A percentile compares a stretch with the other conserved stretches of the same genome.
phyloP scores from a whole-genome alignment of 345 rosid species.

The Gossypium rotundifolium region DNA sequence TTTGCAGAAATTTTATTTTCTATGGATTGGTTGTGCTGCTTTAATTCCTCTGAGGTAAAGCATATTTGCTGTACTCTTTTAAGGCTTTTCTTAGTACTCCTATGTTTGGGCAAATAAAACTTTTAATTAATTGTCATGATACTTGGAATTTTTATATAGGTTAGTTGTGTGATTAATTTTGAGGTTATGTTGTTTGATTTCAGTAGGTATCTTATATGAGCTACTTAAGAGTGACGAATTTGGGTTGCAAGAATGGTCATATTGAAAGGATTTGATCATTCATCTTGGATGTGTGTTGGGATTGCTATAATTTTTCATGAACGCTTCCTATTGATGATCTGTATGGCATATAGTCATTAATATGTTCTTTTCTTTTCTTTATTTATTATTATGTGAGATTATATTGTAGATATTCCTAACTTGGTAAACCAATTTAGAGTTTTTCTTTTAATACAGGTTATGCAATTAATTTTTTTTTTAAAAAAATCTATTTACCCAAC shows the following conservation, averaged over 20 bases:
- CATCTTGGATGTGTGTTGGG: not conserved
- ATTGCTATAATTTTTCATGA: not conserved
- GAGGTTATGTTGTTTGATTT: not conserved
- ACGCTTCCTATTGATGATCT: not conserved
- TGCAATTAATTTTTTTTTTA: not conserved
- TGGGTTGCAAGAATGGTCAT: not conserved
- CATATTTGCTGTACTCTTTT: not conserved
- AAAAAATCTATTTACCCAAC: not conserved
- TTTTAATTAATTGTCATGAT: not conserved
- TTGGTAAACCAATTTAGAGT: too few species aligned
- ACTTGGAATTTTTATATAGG: not conserved
- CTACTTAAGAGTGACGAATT: constrained; percentile 9
- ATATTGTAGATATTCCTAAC: not conserved
- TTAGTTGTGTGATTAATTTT: not conserved
- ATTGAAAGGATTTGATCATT: not conserved
- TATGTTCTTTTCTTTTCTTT: not conserved
- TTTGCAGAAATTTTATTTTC: constrained; percentile 14
- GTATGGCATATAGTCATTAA: not conserved
- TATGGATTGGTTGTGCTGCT: constrained; percentile 44
- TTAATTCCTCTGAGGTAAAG: constrained; percentile 30
- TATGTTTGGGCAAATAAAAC: constrained; percentile 1
- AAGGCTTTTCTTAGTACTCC: not conserved
- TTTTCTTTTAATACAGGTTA: not conserved
- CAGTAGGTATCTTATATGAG: not conserved
- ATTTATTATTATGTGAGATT: not conserved